phyloP scores from a whole-genome alignment of 805 yeast species.

The Suhomyces emberorum region DNA sequence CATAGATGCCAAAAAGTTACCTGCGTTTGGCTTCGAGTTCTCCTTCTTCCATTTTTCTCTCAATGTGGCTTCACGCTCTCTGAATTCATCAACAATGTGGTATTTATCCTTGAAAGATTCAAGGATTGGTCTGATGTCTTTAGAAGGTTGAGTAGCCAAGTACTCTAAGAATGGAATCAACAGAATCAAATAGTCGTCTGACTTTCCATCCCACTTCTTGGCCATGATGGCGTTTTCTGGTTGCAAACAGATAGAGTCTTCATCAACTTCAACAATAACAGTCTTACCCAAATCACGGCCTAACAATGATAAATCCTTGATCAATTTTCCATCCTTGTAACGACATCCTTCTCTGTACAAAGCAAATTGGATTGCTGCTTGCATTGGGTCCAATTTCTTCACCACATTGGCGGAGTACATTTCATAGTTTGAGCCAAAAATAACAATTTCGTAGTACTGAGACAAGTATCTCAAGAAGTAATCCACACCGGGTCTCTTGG shows the following conservation, averaged over 20 bases:
- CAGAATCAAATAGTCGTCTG: constrained; percentile 75
- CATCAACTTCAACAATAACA: constrained; percentile 74
- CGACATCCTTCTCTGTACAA: constrained; percentile 89
- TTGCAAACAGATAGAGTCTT: constrained; percentile 70
- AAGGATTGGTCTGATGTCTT: constrained; percentile 88
- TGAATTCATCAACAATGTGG: constrained; percentile 74
- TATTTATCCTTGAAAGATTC: constrained; percentile 65
- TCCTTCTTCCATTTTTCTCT: constrained; percentile 69
- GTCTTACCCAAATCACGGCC: constrained; percentile 88
- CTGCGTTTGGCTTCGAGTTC: constrained; percentile 41
- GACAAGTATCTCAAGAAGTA: constrained; percentile 93
- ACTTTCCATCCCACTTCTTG: constrained; percentile 80
- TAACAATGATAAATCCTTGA: constrained; percentile 85
- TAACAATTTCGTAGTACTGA: constrained; percentile 92
- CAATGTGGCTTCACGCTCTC: constrained; percentile 68
- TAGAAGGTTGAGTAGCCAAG: constrained; percentile 79
- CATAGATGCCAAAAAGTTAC: constrained; percentile 54
- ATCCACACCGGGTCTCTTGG: constrained; percentile 97
- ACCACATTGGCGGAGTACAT: constrained; percentile 82
- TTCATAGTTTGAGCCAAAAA: constrained; percentile 82
- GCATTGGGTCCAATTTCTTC: constrained; percentile 88
- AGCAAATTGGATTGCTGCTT: constrained; percentile 82
- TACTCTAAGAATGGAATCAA: constrained; percentile 93
- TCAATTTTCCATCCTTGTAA: constrained; percentile 80
- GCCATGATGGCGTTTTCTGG: constrained; percentile 92